Evolutionary conservation across 108 stramenopile species (phyloP).

Genomic region (Nannochloropsis oceanica): DNA sequence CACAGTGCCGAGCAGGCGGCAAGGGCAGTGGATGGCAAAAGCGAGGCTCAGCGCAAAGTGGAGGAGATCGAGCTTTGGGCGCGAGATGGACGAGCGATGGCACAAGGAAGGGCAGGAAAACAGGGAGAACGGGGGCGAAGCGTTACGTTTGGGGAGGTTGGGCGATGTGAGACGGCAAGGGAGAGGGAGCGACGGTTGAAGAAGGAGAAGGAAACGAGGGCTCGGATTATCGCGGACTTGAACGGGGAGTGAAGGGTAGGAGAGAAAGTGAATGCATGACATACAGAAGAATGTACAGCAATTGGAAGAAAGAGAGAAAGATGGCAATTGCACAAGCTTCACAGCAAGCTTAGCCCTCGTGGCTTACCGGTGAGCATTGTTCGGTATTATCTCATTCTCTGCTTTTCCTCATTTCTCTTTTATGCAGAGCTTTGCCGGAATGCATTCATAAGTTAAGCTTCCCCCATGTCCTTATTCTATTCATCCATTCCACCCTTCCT

Average conservation of each 20-base stretch:
- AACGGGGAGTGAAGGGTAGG: not conserved
- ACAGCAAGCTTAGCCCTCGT: no score
- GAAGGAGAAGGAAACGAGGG: not conserved
- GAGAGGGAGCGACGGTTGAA: not conserved
- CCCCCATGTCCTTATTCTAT: no score
- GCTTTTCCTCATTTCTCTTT: no score
- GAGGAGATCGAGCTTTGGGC: not conserved
- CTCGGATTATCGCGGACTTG: not conserved
- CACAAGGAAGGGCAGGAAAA: not conserved
- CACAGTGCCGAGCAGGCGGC: constrained; percentile 10
- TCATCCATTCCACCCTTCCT: not conserved
- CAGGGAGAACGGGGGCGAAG: not conserved
- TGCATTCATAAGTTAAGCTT: no score
- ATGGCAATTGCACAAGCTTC: no score
- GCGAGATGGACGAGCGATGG: not conserved
- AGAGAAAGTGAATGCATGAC: no score
- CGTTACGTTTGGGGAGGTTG: not conserved
- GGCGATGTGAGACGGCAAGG: not conserved
- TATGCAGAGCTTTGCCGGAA: no score
- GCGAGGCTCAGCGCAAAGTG: not conserved
- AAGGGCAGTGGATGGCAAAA: constrained; percentile 13
- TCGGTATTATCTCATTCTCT: no score
- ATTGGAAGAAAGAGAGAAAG: no score
- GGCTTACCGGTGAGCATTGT: no score
- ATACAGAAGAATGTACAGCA: no score